These are phyloP conservation scores for Thelephora ganbajun DNA, from an alignment of 768 basidiomycete species.

Conservation along the genomic window DNA sequence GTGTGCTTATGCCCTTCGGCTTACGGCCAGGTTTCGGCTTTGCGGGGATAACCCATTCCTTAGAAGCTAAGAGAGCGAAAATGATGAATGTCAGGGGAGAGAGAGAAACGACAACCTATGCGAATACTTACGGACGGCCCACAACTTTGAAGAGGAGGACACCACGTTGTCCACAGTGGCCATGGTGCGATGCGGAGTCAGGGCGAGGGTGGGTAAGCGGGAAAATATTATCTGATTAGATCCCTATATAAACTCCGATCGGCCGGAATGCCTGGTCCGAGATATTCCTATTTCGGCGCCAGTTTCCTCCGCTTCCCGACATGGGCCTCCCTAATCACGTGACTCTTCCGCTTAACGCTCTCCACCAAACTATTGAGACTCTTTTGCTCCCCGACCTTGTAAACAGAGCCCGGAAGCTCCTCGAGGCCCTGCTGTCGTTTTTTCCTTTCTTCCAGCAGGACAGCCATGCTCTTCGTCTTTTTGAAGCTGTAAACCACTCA, in stretches of 20 bases:
- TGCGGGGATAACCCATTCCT: constrained; percentile 79
- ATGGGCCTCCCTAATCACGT: constrained; percentile 13
- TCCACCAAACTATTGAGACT: constrained; percentile 61
- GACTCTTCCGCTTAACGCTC: constrained; percentile 75
- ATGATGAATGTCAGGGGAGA: constrained; percentile 3
- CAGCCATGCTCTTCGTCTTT: constrained; percentile 83
- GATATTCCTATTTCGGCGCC: constrained; percentile 1
- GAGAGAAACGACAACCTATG: neutral
- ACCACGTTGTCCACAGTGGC: constrained; percentile 7
- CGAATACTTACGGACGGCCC: constrained; percentile 52
- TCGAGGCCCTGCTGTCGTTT: constrained; percentile 35
- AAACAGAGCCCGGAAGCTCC: neutral
- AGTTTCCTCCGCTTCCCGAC: constrained; percentile 27
- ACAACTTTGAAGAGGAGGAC: constrained; percentile 44
- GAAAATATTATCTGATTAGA: too few relatives aligned
- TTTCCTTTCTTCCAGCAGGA: constrained; percentile 73
- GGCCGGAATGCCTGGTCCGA: too few relatives aligned
- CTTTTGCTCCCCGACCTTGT: constrained; percentile 16
- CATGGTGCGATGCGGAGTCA: too few relatives aligned
- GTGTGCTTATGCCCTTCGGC: constrained; percentile 42
- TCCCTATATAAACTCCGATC: too few relatives aligned
- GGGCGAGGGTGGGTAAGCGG: too few relatives aligned
- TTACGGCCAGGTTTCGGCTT: constrained; percentile 82
- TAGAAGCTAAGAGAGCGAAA: constrained; percentile 44
- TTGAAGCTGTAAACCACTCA: constrained; percentile 49